Percentiles rank a stretch among this genome's conserved stretches.
phyloP scores from a whole-genome alignment of 352 stramenopile species.

The Aphanomyces invadans region DNA sequence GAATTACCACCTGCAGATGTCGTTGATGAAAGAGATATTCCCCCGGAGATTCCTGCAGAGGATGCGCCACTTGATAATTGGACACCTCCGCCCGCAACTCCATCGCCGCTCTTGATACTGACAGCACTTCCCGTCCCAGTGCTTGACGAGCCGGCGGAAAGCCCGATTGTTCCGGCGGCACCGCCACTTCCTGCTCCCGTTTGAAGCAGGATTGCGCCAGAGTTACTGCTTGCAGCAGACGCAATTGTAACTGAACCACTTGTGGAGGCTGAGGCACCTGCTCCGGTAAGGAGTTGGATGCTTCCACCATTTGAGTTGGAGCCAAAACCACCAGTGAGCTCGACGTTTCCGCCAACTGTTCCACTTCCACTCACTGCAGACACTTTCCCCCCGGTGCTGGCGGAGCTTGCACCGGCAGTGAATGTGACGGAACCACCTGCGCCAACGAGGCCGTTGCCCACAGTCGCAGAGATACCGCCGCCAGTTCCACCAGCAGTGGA shows the following conservation, averaged over 20 bases:
- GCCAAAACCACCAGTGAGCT: slow-evolving; percentile 54
- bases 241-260: slow-evolving; percentile 27
- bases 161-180: slow-evolving; percentile 47
- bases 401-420: slow-evolving; percentile 48
- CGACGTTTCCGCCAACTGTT: slow-evolving; percentile 74
- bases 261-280: neutral
- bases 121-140: slow-evolving; percentile 48
- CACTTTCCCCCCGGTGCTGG: slow-evolving; percentile 43
- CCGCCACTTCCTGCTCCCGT: slow-evolving; percentile 44
- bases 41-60: slow-evolving; percentile 44
- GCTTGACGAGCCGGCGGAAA: slow-evolving; percentile 49
- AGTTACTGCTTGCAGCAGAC: slow-evolving; percentile 34
- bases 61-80: slow-evolving; percentile 51
- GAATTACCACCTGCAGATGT: slow-evolving; percentile 32
- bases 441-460: slow-evolving; percentile 1
- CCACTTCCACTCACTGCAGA: slow-evolving; percentile 38
- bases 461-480: slow-evolving; percentile 26
- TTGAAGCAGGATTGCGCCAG: slow-evolving; percentile 45
- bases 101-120: slow-evolving; percentile 45
- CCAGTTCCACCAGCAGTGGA: slow-evolving; percentile 24
- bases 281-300: slow-evolving; percentile 37
- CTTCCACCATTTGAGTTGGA: slow-evolving; percentile 43
- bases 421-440: slow-evolving; percentile 34
- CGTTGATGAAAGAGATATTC: slow-evolving; percentile 35
- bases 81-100: slow-evolving; percentile 45